Conservation (phyloP, 306 rosid species). For the Inga leiocalycina region DNA sequence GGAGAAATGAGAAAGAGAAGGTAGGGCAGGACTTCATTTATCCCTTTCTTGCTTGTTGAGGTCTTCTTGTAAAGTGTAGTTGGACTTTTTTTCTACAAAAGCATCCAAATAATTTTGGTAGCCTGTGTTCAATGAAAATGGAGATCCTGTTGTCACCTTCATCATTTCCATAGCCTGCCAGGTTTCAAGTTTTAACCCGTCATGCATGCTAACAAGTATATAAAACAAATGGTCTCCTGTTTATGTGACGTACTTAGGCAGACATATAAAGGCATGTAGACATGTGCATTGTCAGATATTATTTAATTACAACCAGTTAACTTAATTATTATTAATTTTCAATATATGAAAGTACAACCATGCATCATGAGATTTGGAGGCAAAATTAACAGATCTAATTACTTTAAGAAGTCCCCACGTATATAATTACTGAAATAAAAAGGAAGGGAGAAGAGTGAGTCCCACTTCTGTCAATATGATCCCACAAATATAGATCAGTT, state of each 20-base stretch:
- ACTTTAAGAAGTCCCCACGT: not conserved
- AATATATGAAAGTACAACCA: not conserved
- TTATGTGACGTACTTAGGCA: too few species aligned
- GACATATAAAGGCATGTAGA: too few species aligned
- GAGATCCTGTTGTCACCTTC: conserved; percentile 58
- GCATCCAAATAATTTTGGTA: conserved; percentile 79
- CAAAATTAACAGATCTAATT: not conserved
- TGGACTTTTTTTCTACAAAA: conserved; percentile 65
- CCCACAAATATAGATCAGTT: too few species aligned
- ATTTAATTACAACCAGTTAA: too few species aligned
- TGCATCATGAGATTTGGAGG: not conserved
- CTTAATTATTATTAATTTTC: too few species aligned
- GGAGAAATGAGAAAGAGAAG: too few species aligned
- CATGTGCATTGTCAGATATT: too few species aligned
- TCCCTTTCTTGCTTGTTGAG: conserved; percentile 47
- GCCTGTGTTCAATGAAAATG: conserved; percentile 56
- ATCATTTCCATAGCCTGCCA: conserved; percentile 95
- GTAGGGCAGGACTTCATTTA: too few species aligned
- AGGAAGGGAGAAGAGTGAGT: not conserved
- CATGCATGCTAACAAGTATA: too few species aligned
- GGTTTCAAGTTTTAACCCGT: not conserved
- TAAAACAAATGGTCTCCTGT: too few species aligned
- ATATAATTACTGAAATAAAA: too few species aligned
- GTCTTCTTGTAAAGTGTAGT: conserved; percentile 44
- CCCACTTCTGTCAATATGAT: too few species aligned